Evolutionary conservation across 768 basidiomycete genomes (phyloP).

Genomic region (Amanita brunnescens): DNA sequence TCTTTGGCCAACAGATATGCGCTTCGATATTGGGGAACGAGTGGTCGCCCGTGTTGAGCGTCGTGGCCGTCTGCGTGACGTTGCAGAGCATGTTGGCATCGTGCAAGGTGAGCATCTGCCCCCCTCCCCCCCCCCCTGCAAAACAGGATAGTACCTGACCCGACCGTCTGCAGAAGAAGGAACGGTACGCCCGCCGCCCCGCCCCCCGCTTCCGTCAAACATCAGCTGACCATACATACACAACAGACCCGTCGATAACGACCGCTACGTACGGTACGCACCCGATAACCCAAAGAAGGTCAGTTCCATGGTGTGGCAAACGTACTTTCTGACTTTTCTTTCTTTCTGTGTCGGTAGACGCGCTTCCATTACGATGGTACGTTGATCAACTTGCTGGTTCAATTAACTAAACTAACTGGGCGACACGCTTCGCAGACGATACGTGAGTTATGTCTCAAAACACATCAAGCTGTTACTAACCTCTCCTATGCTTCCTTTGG

Average conservation of each 20-base stretch:
- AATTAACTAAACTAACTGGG: too few relatives aligned
- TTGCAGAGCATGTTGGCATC: slow-evolving; percentile 90
- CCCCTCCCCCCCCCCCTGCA: neutral
- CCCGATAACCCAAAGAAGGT: slow-evolving; percentile 88
- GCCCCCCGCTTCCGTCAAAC: slow-evolving; percentile 4
- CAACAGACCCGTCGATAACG: slow-evolving; percentile 71
- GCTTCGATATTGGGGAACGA: slow-evolving; percentile 85
- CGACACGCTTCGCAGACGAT: too few relatives aligned
- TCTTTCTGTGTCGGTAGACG: slow-evolving; percentile 35
- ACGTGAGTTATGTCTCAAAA: neutral
- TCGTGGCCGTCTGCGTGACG: slow-evolving; percentile 74
- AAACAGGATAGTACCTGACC: too few relatives aligned
- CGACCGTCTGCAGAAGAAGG: slow-evolving; percentile 27
- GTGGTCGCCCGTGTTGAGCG: slow-evolving; percentile 86
- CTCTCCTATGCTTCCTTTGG: too few relatives aligned
- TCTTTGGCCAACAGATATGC: slow-evolving; percentile 53
- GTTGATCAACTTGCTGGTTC: slow-evolving; percentile 14
- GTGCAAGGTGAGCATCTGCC: slow-evolving; percentile 66
- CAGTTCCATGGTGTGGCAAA: slow-evolving; percentile 11
- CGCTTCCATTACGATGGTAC: slow-evolving; percentile 77
- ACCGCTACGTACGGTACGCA: slow-evolving; percentile 68
- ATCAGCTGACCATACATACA: slow-evolving; percentile 6
- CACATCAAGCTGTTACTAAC: neutral
- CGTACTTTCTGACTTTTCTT: slow-evolving; percentile 6
- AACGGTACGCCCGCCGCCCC: slow-evolving; percentile 52